Evolutionary conservation across 2,329 filamentous ascomycete genomes (phyloP).

Genomic region (Epichloe hybrida): DNA sequence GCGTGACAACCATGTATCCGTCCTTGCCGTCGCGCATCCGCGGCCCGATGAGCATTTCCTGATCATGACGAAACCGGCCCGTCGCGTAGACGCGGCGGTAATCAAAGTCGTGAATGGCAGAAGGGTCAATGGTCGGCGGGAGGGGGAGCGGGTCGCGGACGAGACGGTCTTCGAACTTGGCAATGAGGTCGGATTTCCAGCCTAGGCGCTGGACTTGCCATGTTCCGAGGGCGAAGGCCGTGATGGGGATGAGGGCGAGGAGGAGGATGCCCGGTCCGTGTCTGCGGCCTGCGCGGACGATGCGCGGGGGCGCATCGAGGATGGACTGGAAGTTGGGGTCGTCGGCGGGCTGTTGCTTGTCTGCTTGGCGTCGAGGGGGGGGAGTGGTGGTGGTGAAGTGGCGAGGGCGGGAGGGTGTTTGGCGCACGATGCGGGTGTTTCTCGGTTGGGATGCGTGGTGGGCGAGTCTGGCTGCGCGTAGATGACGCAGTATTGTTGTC

Average conservation of each 20-base stretch:
- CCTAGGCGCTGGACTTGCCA: slow-evolving; percentile 91
- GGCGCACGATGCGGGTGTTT: background rate
- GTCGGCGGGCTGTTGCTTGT: slow-evolving; percentile 45
- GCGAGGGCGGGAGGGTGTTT: background rate
- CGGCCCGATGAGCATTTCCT: slow-evolving; percentile 93
- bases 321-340: slow-evolving; percentile 72
- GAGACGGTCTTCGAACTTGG: slow-evolving; percentile 83
- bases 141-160: slow-evolving; percentile 75
- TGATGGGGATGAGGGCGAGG: slow-evolving; percentile 78
- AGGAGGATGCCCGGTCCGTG: slow-evolving; percentile 75
- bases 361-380: slow-evolving; percentile 1
- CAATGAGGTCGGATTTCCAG: slow-evolving; percentile 89
- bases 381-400: background rate
- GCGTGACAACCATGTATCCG: slow-evolving; percentile 84
- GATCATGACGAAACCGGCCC: slow-evolving; percentile 68
- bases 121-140: slow-evolving; percentile 68
- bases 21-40: slow-evolving; percentile 79
- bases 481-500: slow-evolving; percentile 9
- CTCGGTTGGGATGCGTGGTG: background rate
- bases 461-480: slow-evolving; percentile 8
- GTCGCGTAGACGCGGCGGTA: slow-evolving; percentile 70
- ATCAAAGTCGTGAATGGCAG: slow-evolving; percentile 79
- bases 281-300: slow-evolving; percentile 58
- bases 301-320: slow-evolving; percentile 73
- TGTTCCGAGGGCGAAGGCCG: slow-evolving; percentile 76